Base-by-base conservation (phyloP, 2,329 filamentous ascomycete species). In the Verticillium zaregamsianum region DNA sequence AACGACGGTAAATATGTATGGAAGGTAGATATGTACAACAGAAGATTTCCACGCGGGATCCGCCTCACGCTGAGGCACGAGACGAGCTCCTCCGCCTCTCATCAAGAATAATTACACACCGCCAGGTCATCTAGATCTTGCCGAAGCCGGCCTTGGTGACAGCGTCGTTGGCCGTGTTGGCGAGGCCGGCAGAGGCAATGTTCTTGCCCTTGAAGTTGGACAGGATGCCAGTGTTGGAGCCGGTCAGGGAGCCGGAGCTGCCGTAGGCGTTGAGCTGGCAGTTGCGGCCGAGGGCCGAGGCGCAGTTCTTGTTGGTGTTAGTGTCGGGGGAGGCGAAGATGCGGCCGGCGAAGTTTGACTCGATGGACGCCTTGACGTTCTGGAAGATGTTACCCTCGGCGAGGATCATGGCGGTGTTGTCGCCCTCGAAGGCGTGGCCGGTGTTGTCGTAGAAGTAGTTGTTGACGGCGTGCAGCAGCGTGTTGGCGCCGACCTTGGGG, bases 321-420 rank as follows among this genome's bases (percentile, higher is more conserved):
- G 72, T 63, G 60, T 62, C 68, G 65, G 70, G 67, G 60, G 66
- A 69, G 37, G 71, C 70, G 62, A 78, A 76, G 28, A 77, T 66
- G 64, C 70, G 61, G 40, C 76, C 76, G 31, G 64, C 60, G 62
- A 66, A 66, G 54, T 70, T 66, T n/a, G 67, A 57, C 63, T 80
- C 75, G 56, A 81, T 71, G 23, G 76, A 71, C 23, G 74, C 73
- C 15, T 72, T 69, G 60, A 87, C 78, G 66, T 84, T 81, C 72
- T 85, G 79, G 77, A 86, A 87, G 57, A 83, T 73, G 67, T 84
- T 86, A 40, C 84, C 85, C 73, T 87, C 84, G 2, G 80, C 80
- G 25, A 65, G 74, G 54, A 84, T 78, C 66, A 74, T 75, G 58
- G 67, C 74, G 52, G 78, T 78, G 6, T 70, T 57, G 59, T 76